Evolutionary conservation across 139 green algal genomes (phyloP).

Genomic region (Deuterostichococcus epilithicus): DNA sequence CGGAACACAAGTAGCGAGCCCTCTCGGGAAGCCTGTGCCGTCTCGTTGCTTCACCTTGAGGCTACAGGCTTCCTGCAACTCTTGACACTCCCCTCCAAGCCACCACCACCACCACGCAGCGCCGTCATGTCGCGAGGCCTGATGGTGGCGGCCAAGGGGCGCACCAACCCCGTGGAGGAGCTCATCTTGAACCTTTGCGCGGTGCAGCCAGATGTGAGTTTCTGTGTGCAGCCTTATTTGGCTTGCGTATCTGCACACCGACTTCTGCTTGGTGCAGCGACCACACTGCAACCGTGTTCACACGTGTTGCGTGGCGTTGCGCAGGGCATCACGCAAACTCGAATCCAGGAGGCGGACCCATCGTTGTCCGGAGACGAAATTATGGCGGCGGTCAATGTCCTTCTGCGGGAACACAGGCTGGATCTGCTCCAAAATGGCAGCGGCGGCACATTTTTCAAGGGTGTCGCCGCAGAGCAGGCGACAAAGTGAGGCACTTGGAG

Average conservation of each 20-base stretch:
- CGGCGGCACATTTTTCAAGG: conserved; percentile 25
- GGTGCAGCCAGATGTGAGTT: not conserved
- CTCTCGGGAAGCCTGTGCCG: no score
- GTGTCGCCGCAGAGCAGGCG: conserved; percentile 10
- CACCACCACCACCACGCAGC: not conserved
- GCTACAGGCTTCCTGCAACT: conserved; percentile 1
- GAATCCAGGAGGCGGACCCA: not conserved
- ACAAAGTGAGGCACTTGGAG: conserved; percentile 22
- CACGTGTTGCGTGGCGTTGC: no score
- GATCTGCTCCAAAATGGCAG: conserved; percentile 9
- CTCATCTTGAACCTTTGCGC: not conserved
- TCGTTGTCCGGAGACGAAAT: conserved; percentile 14
- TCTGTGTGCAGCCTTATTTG: no score
- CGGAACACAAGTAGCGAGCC: no score
- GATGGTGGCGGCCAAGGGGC: no score
- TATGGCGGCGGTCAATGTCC: conserved; percentile 31
- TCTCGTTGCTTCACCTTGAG: no score
- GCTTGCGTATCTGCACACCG: no score
- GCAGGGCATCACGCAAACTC: not conserved
- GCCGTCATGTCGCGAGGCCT: not conserved
- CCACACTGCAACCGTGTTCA: no score
- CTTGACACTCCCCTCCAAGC: conserved; percentile 1
- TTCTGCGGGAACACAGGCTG: conserved; percentile 26
- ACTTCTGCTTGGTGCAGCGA: no score
- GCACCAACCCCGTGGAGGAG: not conserved